Base-by-base conservation (phyloP, 1,139 yeast species). In the Debaryomyces fabryi region DNA sequence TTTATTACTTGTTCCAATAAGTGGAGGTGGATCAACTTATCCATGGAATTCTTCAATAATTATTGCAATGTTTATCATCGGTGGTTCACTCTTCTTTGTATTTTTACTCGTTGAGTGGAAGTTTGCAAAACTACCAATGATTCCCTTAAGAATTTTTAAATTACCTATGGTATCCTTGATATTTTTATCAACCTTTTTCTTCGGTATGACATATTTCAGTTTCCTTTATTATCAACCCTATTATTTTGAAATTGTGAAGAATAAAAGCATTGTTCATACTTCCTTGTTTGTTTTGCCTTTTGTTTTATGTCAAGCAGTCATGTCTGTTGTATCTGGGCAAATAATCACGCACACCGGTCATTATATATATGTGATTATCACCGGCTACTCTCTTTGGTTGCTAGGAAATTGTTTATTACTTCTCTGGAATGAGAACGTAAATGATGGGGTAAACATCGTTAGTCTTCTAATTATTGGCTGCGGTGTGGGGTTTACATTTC, bases 21-120 rank as follows among this genome's bases (percentile, higher is more conserved):
- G 76, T 57, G 83, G 84, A 15, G 86, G 86, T 47, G 86, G 86
- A 1, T 69, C 79, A 1, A 70, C 78, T 2, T 81, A 71, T 57
- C 60, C 68, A 0, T 82, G 86, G 86, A 59, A 75, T 54, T 75
- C 82, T 39, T 55, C 81, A 0, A 49, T 71, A 25, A 78, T 78
- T 4, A 81, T 82, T n/a, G 55, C 65, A 3, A 65, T 82, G 68
- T 72, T 80, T 49, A 55, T 66, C 2, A 59, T 81, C 18, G 85
- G 86, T 6, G 80, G 78, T 1, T 49, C 67, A 0, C 67, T 72
- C 24, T 62, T 80, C 27, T 42, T 69, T 1, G 59, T 56, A 0
- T 82, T 82, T 50, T 42, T 81, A 1, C 36, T 77, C 5, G 65
- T 76, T n/a, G 86, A 82, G 57, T 69, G 76, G 69, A 79, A 72